Conservation (phyloP, 2,329 filamentous ascomycete genomes). For the Penicillium brasilianum region DNA sequence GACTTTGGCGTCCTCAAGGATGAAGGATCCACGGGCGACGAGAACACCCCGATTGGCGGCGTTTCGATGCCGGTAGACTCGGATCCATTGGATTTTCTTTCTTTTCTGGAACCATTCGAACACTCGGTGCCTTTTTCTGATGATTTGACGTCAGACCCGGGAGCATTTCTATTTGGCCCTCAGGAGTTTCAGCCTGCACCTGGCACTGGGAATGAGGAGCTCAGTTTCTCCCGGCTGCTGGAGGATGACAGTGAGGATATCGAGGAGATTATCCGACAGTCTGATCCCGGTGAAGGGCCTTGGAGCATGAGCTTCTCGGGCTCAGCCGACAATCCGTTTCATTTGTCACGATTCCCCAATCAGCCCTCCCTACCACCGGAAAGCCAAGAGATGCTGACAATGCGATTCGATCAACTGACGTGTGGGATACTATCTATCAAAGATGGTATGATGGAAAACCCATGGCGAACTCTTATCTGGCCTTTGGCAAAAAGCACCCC, state of each 20-base stretch:
- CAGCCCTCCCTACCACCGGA: constrained; percentile 56
- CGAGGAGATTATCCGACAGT: constrained; percentile 59
- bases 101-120: constrained; percentile 27
- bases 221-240: constrained; percentile 41
- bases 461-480: constrained; percentile 74
- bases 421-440: constrained; percentile 74
- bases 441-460: constrained; percentile 71
- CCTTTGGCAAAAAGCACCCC: constrained; percentile 68
- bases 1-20: constrained; percentile 11
- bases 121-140: constrained; percentile 20
- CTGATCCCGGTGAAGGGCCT: constrained; percentile 36
- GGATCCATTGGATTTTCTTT: constrained; percentile 24
- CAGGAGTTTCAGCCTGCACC: constrained; percentile 15
- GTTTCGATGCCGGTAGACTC: constrained; percentile 25
- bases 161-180: constrained; percentile 6
- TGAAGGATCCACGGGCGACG: constrained; percentile 13
- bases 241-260: constrained; percentile 54
- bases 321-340: constrained; percentile 42
- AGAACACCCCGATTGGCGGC: constrained; percentile 16
- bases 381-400: constrained; percentile 65
- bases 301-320: constrained; percentile 48
- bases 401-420: constrained; percentile 68
- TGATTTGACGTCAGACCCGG: constrained; percentile 18
- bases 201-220: constrained; percentile 16
- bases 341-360: constrained; percentile 47